Conservation (phyloP, 371 early-diverging fungal genomes). For the Mortierella sp. region DNA sequence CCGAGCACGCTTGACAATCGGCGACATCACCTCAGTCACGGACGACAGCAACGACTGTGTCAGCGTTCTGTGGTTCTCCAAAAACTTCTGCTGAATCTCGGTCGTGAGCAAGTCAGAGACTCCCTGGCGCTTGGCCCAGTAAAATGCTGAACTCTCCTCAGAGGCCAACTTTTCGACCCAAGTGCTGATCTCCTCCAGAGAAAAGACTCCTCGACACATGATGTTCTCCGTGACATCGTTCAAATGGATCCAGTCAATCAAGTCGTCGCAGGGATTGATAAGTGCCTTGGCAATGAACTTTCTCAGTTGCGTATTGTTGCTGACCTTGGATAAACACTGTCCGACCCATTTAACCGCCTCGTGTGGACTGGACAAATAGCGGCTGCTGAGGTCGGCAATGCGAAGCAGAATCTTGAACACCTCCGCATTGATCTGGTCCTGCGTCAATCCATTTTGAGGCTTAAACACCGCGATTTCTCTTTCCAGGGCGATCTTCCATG, state of each 20-base stretch:
- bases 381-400: conserved; percentile 28
- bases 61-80: background rate
- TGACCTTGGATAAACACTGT: conserved; percentile 13
- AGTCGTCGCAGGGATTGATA: conserved; percentile 22
- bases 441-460: conserved; percentile 24
- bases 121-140: conserved; percentile 16
- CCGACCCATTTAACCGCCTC: conserved; percentile 18
- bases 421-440: conserved; percentile 30
- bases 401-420: conserved; percentile 27
- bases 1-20: conserved; percentile 31
- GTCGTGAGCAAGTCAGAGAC: conserved; percentile 5
- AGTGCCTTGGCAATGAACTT: conserved; percentile 13
- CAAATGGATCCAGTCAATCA: conserved; percentile 44
- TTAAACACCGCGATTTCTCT: conserved; percentile 36
- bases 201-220: conserved; percentile 9
- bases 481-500: conserved; percentile 27
- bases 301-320: conserved; percentile 10
- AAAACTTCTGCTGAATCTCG: conserved; percentile 6
- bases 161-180: conserved; percentile 31
- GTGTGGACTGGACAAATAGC: conserved; percentile 9
- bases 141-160: conserved; percentile 22
- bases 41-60: background rate
- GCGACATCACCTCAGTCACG: conserved; percentile 8
- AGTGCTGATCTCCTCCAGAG: conserved; percentile 17
- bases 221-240: conserved; percentile 15